These are phyloP conservation scores for Pyronema domesticum DNA, from an alignment of 495 filamentous ascomycete genomes.

Conservation along the genomic window DNA sequence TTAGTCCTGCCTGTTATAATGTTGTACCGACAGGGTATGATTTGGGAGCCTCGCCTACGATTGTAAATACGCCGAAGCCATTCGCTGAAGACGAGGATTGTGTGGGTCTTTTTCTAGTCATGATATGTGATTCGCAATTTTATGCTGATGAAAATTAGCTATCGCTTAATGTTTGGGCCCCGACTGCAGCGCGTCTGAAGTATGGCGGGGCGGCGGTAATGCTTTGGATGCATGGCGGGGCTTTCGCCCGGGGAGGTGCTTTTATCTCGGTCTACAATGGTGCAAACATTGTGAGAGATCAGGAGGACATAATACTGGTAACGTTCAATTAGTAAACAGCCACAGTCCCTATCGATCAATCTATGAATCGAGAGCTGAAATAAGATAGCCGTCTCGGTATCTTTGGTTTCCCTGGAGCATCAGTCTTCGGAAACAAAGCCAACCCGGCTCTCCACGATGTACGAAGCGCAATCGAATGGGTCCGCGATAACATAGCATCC, in stretches of 20 bases:
- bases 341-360: background rate
- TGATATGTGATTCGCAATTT: background rate
- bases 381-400: constrained; percentile 33
- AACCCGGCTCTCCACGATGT: constrained; percentile 54
- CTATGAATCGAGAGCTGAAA: too few species aligned
- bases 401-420: constrained; percentile 42
- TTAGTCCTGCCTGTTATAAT: background rate
- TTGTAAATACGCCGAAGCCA: background rate
- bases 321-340: constrained; percentile 5
- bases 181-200: background rate
- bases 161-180: constrained; percentile 1
- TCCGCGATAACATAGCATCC: constrained; percentile 43
- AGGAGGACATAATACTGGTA: constrained; percentile 1
- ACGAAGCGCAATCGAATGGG: constrained; percentile 51
- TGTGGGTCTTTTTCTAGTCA: constrained; percentile 31
- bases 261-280: background rate
- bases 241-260: constrained; percentile 28
- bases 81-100: constrained; percentile 32
- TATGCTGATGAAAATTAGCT: background rate
- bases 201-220: constrained; percentile 27
- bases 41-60: background rate
- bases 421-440: constrained; percentile 29
- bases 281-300: background rate
- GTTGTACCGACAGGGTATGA: background rate
- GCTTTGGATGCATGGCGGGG: constrained; percentile 45